Base-by-base conservation (phyloP, 805 yeast species). In the Cyberlindnera mrakii region DNA sequence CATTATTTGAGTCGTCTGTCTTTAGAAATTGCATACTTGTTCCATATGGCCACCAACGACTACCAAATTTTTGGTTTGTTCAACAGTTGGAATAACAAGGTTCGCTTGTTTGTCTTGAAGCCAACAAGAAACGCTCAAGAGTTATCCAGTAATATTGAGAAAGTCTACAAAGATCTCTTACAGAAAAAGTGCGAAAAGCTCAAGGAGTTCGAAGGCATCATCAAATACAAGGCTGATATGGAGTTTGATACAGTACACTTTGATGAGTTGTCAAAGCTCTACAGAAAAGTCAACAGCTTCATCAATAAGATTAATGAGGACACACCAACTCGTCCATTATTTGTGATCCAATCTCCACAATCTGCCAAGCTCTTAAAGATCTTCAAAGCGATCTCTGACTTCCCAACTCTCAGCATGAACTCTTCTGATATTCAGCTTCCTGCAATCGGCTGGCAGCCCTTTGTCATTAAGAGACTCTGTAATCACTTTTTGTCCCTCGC, bases 381-480 rank as follows among this genome's bases (percentile, higher is more conserved):
- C 5, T 57, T 85, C 32, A 70, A 68, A 23, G 63, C 78, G 1
- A 53, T 80, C 4, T 46, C 65, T 7, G 80, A 75, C 17, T 71
- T 82, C 51, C 95, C 96, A 4, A 68, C 78, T 1, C 65, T 89
- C 31, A 72, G 72, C 44, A 74, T 85, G 75, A 68, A 72, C 16
- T 68, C 77, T 17, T 71, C 77, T 36, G 85, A 81, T 50, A 56
- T 78, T 16, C 65, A 77, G 1, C 61, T 85, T 27, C 89, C 91
- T 10, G 82, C 90, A 5, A 65, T 90, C 40, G 83, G 89, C 4
- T 89, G 96, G 96, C 93, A 87, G 58, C 60, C 76, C 2, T 66
- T 78, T 13, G 71, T 87, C 7, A 67, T 81, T 42, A 81, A 79
- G 48, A 67, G 87, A 49, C 66, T 87, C 4, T 70, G 82, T 34